Conservation (phyloP, 2,329 filamentous ascomycete genomes). For the Penicillium sclerotigenum region DNA sequence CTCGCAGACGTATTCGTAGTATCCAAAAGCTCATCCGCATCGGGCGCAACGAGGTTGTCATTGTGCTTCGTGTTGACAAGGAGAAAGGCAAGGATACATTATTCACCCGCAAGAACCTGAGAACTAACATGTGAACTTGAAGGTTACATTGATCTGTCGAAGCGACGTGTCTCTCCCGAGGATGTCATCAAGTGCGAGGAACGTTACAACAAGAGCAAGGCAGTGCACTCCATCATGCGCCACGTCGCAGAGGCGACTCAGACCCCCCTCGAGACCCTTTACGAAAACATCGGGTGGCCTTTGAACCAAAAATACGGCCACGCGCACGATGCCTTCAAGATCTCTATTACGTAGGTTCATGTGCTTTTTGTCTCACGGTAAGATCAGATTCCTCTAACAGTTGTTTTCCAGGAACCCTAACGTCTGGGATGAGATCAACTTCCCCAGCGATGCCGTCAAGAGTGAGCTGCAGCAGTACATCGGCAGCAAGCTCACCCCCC, state of each 20-base stretch:
- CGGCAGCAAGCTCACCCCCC: conserved; percentile 91
- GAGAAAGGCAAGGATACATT: conserved; percentile 70
- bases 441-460: conserved; percentile 79
- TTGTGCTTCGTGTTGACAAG: conserved; percentile 97
- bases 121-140: conserved; percentile 20
- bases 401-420: conserved; percentile 69
- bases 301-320: conserved; percentile 97
- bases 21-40: conserved; percentile 99
- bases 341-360: conserved; percentile 83
- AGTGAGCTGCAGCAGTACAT: conserved; percentile 95
- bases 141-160: conserved; percentile 97
- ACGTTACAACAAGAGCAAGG: conserved; percentile 99
- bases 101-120: background rate
- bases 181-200: conserved; percentile 99
- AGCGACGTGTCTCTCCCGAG: conserved; percentile 94
- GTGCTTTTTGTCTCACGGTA: background rate
- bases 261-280: conserved; percentile 89
- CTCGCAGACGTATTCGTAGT: conserved; percentile 93
- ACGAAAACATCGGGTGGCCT: conserved; percentile 94
- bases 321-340: conserved; percentile 96
- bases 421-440: conserved; percentile 89
- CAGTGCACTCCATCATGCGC: conserved; percentile 98
- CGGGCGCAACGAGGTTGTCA: conserved; percentile 96
- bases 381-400: conserved; percentile 7
- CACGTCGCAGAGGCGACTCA: conserved; percentile 97